A percentile compares a stretch with the other conserved stretches of the same genome.
phyloP scores from a whole-genome alignment of 1,284 basidiomycete genomes.

The Leccinum fallax region DNA sequence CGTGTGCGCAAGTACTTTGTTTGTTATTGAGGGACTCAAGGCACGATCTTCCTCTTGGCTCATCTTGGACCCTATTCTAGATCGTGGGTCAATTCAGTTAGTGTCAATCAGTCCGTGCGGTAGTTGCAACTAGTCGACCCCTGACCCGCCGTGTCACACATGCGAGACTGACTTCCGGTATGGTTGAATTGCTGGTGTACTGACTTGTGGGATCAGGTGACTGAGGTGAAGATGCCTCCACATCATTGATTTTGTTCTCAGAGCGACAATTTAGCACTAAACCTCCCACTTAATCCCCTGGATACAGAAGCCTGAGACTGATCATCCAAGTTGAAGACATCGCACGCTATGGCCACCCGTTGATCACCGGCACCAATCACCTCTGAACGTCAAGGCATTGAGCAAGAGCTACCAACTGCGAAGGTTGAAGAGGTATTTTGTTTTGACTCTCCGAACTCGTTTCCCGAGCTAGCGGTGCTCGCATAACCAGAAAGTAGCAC shows the following conservation, averaged over 20 bases:
- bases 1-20: neutral
- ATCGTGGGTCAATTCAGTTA: neutral
- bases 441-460: neutral
- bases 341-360: neutral
- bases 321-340: neutral
- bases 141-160: neutral
- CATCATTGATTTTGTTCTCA: neutral
- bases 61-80: neutral
- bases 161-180: neutral
- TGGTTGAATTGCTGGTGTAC: neutral
- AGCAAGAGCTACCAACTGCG: neutral
- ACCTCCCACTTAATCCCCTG: neutral
- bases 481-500: too few species aligned
- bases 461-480: neutral
- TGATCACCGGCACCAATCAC: neutral
- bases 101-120: neutral
- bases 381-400: neutral
- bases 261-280: neutral
- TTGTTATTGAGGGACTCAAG: neutral
- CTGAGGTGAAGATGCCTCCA: neutral
- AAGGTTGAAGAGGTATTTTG: neutral
- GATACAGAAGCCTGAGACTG: neutral
- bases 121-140: neutral
- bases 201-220: neutral
- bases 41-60: neutral